Percentiles rank a stretch among this genome's conserved stretches.
These are phyloP conservation scores for Amanita brunnescens DNA, from an alignment of 768 basidiomycete species.

Conservation along the genomic window DNA sequence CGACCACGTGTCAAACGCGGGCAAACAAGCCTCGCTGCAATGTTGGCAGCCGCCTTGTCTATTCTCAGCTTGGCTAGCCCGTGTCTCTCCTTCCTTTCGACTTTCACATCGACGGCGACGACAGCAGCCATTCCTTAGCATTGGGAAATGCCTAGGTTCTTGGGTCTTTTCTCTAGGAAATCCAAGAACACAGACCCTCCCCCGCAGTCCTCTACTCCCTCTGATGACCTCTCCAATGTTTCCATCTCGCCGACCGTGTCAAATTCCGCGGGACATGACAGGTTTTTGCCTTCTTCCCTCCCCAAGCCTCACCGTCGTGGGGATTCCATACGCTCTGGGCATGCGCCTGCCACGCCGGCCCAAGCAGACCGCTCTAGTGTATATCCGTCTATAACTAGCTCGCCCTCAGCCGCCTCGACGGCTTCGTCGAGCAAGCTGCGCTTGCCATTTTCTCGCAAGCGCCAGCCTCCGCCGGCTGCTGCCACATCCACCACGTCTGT, in stretches of 20 bases:
- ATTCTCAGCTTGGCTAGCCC: background rate
- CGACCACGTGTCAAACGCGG: background rate
- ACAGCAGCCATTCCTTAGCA: background rate
- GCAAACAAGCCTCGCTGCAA: background rate
- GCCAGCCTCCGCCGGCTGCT: background rate
- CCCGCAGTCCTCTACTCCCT: background rate
- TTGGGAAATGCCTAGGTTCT: slow-evolving; percentile 3
- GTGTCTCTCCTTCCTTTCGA: background rate
- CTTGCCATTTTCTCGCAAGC: slow-evolving; percentile 28
- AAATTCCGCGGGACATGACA: background rate
- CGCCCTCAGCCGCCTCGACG: slow-evolving; percentile 15
- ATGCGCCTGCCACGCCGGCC: slow-evolving; percentile 11
- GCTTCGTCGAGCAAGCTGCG: slow-evolving; percentile 24
- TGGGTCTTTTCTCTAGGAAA: slow-evolving; percentile 5
- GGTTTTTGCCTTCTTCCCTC: background rate
- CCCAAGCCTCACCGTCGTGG: background rate
- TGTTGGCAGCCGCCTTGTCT: background rate
- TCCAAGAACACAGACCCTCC: background rate
- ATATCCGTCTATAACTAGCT: slow-evolving; percentile 16
- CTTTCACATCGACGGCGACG: slow-evolving; percentile 7
- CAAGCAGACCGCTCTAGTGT: slow-evolving; percentile 14
- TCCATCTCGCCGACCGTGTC: background rate
- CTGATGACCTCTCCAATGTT: background rate
- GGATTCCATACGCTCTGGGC: background rate
- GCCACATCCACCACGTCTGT: background rate